A percentile compares a stretch with the other conserved stretches of the same genome.
These are phyloP conservation scores for Hyaloscypha bicolor DNA, from an alignment of 495 filamentous ascomycete genomes.

Conservation along the genomic window DNA sequence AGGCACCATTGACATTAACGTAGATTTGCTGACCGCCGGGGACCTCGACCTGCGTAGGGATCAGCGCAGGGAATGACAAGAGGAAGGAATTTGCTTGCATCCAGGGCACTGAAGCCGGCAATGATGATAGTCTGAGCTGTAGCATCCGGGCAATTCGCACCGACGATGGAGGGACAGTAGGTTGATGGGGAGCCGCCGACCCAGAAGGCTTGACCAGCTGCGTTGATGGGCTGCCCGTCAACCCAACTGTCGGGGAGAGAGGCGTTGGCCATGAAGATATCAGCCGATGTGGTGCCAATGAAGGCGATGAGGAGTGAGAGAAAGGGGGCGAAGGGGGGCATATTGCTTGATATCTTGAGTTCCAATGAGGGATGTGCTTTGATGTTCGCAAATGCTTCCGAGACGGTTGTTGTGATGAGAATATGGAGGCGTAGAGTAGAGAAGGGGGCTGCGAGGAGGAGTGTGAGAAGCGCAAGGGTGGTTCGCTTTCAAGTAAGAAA, in stretches of 20 bases:
- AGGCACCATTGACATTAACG: constrained; percentile 54
- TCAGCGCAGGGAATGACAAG: neutral
- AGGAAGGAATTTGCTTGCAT: constrained; percentile 2
- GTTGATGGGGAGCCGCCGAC: constrained; percentile 16
- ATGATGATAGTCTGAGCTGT: constrained; percentile 10
- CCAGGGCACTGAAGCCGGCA: constrained; percentile 14
- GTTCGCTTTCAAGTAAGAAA: neutral
- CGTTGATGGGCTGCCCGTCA: constrained; percentile 23
- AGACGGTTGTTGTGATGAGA: neutral
- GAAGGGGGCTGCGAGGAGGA: too few species aligned
- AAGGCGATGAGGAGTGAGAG: neutral
- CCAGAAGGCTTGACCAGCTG: constrained; percentile 20
- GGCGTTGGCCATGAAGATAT: constrained; percentile 13
- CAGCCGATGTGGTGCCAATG: neutral
- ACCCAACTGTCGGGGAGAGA: constrained; percentile 14
- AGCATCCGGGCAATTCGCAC: constrained; percentile 8
- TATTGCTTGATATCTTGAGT: neutral
- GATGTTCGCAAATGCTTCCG: neutral
- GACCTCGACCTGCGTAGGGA: constrained; percentile 48
- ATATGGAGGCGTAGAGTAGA: neutral
- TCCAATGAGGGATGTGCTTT: neutral
- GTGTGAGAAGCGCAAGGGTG: too few species aligned
- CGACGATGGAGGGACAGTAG: constrained; percentile 19
- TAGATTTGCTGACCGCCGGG: constrained; percentile 73
- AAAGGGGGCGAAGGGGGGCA: constrained; percentile 2